Base-by-base conservation (phyloP, 2,329 filamentous ascomycete species). In the Microsporum audouinii region DNA sequence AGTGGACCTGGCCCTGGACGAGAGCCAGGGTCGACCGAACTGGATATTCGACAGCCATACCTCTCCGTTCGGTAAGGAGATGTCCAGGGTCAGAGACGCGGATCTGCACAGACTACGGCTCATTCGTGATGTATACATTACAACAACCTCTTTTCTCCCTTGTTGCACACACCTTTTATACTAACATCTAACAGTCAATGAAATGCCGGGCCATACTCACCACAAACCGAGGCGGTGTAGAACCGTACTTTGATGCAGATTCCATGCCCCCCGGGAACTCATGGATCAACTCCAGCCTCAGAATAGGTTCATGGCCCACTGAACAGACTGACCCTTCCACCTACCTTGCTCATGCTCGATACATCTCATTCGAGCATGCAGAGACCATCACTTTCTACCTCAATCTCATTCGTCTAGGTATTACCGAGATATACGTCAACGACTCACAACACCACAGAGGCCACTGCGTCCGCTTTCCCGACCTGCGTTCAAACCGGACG, bases 181-280 rank as follows among this genome's bases (percentile, higher is more conserved):
- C 43, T 55, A 17, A 39, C 43, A 53, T 29, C 17, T n/a, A 29
- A 38, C n/a, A 61, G 60, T 39, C 56, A 7, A 49, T 53, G 33
- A 61, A 61, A 61, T 61, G 60, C 43, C 60, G 60, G 10, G 56
- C 55, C 23, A 53, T 61, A 31, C 23, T 58, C 23, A 39, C 60
- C 14, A 29, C n/a, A 4, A 34, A 34, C n/a, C 38, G 51, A 39
- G 27, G 7, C n/a, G 60, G 41, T n/a, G 17, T 41, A 14, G 55
- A 41, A 38, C 55, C 55, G 8, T 57, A 38, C 27, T 57, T 57
- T 17, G 33, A 38, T n/a, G 31, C 33, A 27, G 55, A 17, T 3
- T 5, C 14, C 5, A 38, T 38, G 33, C 53, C 53, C 3, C 53
- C 53, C 2, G 34, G 17, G 6, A 57, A 57, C 23, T 57, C 53